Conservation (phyloP, 2,329 filamentous ascomycete genomes). For the Aureobasidium sp. region DNA sequence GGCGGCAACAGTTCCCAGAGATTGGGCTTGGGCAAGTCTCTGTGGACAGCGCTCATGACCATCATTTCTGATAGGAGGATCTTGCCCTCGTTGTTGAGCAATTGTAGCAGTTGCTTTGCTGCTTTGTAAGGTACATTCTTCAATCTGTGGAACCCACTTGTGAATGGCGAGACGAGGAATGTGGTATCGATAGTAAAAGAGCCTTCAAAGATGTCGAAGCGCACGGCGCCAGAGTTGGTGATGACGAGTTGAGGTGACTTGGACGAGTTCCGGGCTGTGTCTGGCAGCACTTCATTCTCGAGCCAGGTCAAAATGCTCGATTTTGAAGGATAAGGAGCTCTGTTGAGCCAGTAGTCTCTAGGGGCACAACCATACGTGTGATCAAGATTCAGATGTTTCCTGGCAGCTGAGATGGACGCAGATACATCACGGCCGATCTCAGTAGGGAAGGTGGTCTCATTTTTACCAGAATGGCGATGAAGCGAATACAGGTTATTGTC, state of each 20-base stretch:
- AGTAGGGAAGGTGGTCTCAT: slow-evolving; percentile 68
- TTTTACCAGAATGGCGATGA: slow-evolving; percentile 69
- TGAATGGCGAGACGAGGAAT: slow-evolving; percentile 82
- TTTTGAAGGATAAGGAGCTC: slow-evolving; percentile 64
- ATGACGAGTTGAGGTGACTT: slow-evolving; percentile 62
- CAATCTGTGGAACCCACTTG: slow-evolving; percentile 67
- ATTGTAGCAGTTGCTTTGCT: slow-evolving; percentile 59
- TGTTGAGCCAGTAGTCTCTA: slow-evolving; percentile 71
- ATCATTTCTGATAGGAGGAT: slow-evolving; percentile 35
- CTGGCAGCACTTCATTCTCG: slow-evolving; percentile 65
- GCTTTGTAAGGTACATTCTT: slow-evolving; percentile 72
- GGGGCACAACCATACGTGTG: slow-evolving; percentile 76
- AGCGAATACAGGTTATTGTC: slow-evolving; percentile 88
- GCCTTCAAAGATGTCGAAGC: slow-evolving; percentile 93
- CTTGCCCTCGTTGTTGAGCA: slow-evolving; percentile 52
- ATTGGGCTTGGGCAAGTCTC: slow-evolving; percentile 19
- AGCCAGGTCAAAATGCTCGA: slow-evolving; percentile 79
- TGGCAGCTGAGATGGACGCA: slow-evolving; percentile 59
- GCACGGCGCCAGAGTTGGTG: slow-evolving; percentile 82
- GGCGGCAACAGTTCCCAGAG: slow-evolving; percentile 16
- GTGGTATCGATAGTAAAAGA: slow-evolving; percentile 82
- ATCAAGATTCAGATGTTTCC: slow-evolving; percentile 65
- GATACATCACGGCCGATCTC: slow-evolving; percentile 66
- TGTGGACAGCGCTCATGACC: slow-evolving; percentile 28
- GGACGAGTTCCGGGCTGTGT: slow-evolving; percentile 44